Percentiles rank a stretch among this genome's conserved stretches.
These are phyloP conservation scores for Phytophthora cryptogea DNA, from an alignment of 352 stramenopile genomes.

Conservation along the genomic window DNA sequence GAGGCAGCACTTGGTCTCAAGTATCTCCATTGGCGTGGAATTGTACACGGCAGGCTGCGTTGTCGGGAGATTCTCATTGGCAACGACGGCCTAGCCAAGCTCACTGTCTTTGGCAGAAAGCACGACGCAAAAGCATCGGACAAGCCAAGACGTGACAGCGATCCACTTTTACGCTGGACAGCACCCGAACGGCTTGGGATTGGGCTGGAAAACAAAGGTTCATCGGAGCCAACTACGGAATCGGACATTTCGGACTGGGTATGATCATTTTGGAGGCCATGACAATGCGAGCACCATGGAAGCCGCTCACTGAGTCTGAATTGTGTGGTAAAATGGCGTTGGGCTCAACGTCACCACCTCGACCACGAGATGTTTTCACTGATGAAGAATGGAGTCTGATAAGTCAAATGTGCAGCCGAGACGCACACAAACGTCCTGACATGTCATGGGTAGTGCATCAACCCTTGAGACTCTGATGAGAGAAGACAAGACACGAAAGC, in stretches of 20 bases:
- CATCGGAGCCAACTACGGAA: constrained; percentile 4
- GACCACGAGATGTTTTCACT: constrained; percentile 13
- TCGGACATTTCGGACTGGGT: constrained; percentile 18
- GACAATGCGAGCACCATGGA: constrained; percentile 12
- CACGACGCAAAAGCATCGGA: not conserved
- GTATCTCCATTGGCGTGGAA: constrained; percentile 27
- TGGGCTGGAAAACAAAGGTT: not conserved
- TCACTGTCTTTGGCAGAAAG: constrained; percentile 12
- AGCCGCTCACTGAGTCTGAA: constrained; percentile 11
- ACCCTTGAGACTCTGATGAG: constrained; percentile 7
- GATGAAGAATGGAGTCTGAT: constrained; percentile 20
- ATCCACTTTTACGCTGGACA: constrained; percentile 20
- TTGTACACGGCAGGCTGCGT: constrained; percentile 17
- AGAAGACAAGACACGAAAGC: not conserved
- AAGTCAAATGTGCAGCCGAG: constrained; percentile 18
- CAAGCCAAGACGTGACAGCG: not conserved
- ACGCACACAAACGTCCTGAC: constrained; percentile 10
- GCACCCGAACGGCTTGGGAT: constrained; percentile 19
- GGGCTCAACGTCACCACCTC: constrained; percentile 3
- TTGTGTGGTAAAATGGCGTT: constrained; percentile 3
- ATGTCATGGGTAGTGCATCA: constrained; percentile 22
- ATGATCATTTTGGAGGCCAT: constrained; percentile 27
- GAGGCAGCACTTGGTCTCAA: constrained; percentile 22
- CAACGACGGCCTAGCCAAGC: constrained; percentile 22
- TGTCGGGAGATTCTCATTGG: constrained; percentile 22